Conservation (phyloP, 768 basidiomycete species). For the Botryobasidium botryosum region DNA sequence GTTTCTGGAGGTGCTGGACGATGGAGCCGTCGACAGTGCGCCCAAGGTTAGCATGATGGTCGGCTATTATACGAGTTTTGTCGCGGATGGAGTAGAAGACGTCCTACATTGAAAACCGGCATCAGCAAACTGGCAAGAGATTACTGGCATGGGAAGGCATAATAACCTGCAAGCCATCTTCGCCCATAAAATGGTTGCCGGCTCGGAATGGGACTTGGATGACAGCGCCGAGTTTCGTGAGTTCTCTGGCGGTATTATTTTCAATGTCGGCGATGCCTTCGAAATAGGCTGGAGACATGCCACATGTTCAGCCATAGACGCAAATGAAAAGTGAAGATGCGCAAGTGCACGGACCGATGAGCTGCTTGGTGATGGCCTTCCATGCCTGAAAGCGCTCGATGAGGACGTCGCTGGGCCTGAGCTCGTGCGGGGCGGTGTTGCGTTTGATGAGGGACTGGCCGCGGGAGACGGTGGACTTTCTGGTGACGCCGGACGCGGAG, state of each 20-base stretch:
- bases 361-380: conserved; percentile 94
- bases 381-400: conserved; percentile 86
- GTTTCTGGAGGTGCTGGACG: conserved; percentile 92
- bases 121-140: not conserved
- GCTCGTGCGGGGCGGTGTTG: conserved; percentile 77
- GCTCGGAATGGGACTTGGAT: conserved; percentile 94
- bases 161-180: conserved; percentile 71
- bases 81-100: conserved; percentile 86
- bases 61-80: conserved; percentile 83
- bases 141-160: not conserved
- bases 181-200: conserved; percentile 96
- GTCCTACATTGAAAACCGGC: no score
- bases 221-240: conserved; percentile 84
- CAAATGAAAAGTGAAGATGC: no score
- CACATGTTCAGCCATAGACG: not conserved
- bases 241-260: conserved; percentile 83
- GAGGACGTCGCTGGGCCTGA: conserved; percentile 86
- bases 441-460: conserved; percentile 86
- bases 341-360: conserved; percentile 38
- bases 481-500: conserved; percentile 55
- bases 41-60: conserved; percentile 91
- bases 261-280: conserved; percentile 70
- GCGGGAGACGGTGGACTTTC: conserved; percentile 54
- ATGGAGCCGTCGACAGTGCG: conserved; percentile 93
- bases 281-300: not conserved